A percentile compares a stretch with the other conserved stretches of the same genome.
Evolutionary conservation across 192 early-diverging fungal species (phyloP).

Genomic region (Umbelopsis sp.): DNA sequence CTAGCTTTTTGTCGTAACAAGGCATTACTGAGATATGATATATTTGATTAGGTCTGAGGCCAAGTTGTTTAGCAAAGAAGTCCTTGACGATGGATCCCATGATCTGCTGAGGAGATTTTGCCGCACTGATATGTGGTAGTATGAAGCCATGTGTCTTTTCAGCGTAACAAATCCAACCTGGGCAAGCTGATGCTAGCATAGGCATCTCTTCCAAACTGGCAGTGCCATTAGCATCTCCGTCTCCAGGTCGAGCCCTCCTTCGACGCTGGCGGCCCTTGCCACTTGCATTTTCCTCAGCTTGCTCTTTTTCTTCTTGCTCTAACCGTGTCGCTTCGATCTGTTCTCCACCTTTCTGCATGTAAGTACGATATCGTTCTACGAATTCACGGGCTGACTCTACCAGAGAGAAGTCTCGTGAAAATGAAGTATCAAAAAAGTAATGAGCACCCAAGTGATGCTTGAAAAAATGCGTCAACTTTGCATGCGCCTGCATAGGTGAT

Average conservation of each 20-base stretch:
- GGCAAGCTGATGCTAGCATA: slow-evolving; percentile 68
- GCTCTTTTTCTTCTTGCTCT: slow-evolving; percentile 44
- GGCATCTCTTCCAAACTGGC: slow-evolving; percentile 41
- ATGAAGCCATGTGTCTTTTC: slow-evolving; percentile 96
- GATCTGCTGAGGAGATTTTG: slow-evolving; percentile 96
- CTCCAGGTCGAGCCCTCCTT: slow-evolving; percentile 30
- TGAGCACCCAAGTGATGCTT: slow-evolving; percentile 79
- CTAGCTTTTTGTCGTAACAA: slow-evolving; percentile 99
- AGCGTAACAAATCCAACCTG: slow-evolving; percentile 98
- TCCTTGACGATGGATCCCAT: slow-evolving; percentile 95
- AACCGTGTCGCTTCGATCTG: slow-evolving; percentile 29
- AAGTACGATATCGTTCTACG: slow-evolving; percentile 67
- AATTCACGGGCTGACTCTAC: slow-evolving; percentile 88
- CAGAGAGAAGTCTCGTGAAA: slow-evolving; percentile 87
- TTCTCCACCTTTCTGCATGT: slow-evolving; percentile 41
- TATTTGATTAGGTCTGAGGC: slow-evolving; percentile 67
- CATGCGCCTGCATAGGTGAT: slow-evolving; percentile 56
- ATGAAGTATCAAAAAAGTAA: slow-evolving; percentile 86
- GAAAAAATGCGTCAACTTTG: slow-evolving; percentile 74
- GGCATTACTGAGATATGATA: slow-evolving; percentile 98
- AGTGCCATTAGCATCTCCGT: slow-evolving; percentile 31
- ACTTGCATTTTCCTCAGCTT: slow-evolving; percentile 27
- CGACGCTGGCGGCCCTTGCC: slow-evolving; percentile 23
- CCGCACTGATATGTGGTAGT: slow-evolving; percentile 84
- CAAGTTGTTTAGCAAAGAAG: slow-evolving; percentile 69